A percentile compares a stretch with the other conserved stretches of the same genome.
Evolutionary conservation across 805 yeast genomes (phyloP).

Genomic region (Candida ovalis): DNA sequence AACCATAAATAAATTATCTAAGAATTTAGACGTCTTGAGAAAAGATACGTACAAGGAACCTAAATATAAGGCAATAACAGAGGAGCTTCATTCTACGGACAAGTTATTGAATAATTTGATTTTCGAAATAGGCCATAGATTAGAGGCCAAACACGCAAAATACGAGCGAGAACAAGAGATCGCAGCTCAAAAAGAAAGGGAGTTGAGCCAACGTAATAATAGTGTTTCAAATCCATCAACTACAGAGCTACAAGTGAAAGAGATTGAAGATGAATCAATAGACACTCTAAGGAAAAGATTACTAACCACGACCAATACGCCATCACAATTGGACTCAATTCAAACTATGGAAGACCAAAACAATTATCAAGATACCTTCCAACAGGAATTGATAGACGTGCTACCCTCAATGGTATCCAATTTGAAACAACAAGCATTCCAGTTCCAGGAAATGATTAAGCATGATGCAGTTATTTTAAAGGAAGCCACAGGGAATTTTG

Average conservation of each 20-base stretch:
- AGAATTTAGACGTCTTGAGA: constrained; percentile 16
- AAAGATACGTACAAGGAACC: constrained; percentile 6
- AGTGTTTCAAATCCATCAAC: not conserved
- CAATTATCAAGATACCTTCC: constrained; percentile 30
- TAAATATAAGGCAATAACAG: constrained; percentile 1
- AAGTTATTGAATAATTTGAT: constrained; percentile 11
- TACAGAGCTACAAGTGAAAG: constrained; percentile 4
- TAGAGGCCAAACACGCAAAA: constrained; percentile 3
- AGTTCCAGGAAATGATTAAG: constrained; percentile 30
- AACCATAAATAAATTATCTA: constrained; percentile 7
- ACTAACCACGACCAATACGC: constrained; percentile 16
- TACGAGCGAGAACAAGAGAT: constrained; percentile 4
- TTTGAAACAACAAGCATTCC: constrained; percentile 29
- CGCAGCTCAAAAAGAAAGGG: not conserved
- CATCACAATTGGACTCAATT: constrained; percentile 27
- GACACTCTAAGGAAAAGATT: constrained; percentile 27
- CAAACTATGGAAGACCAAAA: constrained; percentile 24
- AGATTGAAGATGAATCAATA: constrained; percentile 24
- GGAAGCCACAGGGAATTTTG: constrained; percentile 33
- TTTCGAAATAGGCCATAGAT: constrained; percentile 15
- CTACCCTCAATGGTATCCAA: constrained; percentile 30
- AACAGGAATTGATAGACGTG: constrained; percentile 30
- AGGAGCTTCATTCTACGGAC: constrained; percentile 11
- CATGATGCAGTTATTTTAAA: constrained; percentile 31
- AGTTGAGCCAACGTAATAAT: not conserved